A percentile compares a stretch with the other conserved stretches of the same genome.
These are phyloP conservation scores for Symbiodinium pilosum DNA, from an alignment of 73 alveolate species.

Conservation along the genomic window DNA sequence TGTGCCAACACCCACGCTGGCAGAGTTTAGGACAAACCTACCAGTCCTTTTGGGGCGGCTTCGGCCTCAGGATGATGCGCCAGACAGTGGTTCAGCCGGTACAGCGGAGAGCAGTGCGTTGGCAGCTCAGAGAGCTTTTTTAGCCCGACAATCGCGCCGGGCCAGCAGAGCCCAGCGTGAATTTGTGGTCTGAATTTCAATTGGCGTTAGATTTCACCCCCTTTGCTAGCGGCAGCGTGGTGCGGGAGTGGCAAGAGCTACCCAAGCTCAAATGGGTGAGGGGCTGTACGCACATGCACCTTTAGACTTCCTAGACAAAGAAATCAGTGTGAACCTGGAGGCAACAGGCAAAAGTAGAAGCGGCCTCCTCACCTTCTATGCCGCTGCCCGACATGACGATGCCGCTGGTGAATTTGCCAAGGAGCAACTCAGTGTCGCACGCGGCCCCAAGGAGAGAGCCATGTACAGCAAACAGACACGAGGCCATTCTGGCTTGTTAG, in stretches of 20 bases:
- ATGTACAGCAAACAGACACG: neutral
- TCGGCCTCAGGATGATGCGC: neutral
- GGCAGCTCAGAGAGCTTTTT: neutral
- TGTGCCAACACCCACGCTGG: slow-evolving; percentile 7
- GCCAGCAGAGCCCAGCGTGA: neutral
- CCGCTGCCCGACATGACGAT: slow-evolving; percentile 10
- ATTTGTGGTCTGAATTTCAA: neutral
- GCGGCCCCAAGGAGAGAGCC: neutral
- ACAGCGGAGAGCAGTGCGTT: neutral
- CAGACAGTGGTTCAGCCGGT: neutral
- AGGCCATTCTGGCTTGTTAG: neutral
- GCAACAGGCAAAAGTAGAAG: too few species aligned
- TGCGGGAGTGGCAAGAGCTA: neutral
- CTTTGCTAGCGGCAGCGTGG: slow-evolving; percentile 16
- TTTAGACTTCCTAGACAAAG: neutral
- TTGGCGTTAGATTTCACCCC: neutral
- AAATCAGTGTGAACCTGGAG: too few species aligned
- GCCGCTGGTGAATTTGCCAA: neutral
- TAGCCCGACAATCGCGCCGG: neutral
- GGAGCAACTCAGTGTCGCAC: neutral
- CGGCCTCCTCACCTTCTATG: neutral
- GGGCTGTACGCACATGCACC: neutral
- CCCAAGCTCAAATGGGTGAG: neutral
- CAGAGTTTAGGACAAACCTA: neutral
- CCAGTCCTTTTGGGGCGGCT: neutral